phyloP scores from a whole-genome alignment of 768 basidiomycete species.

The Leccinellum rugosiceps region DNA sequence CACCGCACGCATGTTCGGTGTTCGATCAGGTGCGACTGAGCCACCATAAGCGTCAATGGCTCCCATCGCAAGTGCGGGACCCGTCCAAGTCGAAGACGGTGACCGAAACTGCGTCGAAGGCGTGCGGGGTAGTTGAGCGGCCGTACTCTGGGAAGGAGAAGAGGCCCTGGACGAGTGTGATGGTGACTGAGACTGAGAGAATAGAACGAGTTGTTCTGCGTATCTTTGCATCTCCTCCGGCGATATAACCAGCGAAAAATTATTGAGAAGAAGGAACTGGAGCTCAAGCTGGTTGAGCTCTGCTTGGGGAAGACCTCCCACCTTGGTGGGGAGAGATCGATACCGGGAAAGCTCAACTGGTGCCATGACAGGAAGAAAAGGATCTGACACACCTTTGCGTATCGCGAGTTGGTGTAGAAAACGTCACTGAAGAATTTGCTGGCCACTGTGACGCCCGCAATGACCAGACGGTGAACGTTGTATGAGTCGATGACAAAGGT shows the following conservation, averaged over 20 bases:
- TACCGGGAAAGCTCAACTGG: not conserved
- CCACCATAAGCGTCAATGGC: slow-evolving; percentile 54
- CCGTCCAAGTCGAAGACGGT: slow-evolving; percentile 18
- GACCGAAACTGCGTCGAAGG: slow-evolving; percentile 21
- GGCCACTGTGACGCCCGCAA: slow-evolving; percentile 98
- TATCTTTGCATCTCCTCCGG: slow-evolving; percentile 92
- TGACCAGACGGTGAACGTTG: slow-evolving; percentile 95
- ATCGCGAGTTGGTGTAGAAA: slow-evolving; percentile 97
- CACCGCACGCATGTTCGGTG: slow-evolving; percentile 25
- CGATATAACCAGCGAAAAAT: slow-evolving; percentile 87
- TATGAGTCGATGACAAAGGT: slow-evolving; percentile 93
- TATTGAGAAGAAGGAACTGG: slow-evolving; percentile 94
- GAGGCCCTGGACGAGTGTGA: slow-evolving; percentile 23
- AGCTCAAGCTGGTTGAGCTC: slow-evolving; percentile 97
- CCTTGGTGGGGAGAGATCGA: slow-evolving; percentile 43
- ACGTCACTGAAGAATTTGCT: slow-evolving; percentile 99
- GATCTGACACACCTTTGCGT: slow-evolving; percentile 78
- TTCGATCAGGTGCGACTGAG: slow-evolving; percentile 32
- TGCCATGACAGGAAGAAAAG: slow-evolving; percentile 2
- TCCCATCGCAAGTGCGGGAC: slow-evolving; percentile 49
- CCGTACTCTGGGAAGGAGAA: slow-evolving; percentile 18
- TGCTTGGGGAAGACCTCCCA: slow-evolving; percentile 89
- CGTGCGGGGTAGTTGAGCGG: slow-evolving; percentile 17
- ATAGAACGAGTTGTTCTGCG: slow-evolving; percentile 83
- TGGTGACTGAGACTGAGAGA: slow-evolving; percentile 50